These are phyloP conservation scores for Funneliformis mosseae DNA, from an alignment of 192 early-diverging fungal species.

Conservation along the genomic window DNA sequence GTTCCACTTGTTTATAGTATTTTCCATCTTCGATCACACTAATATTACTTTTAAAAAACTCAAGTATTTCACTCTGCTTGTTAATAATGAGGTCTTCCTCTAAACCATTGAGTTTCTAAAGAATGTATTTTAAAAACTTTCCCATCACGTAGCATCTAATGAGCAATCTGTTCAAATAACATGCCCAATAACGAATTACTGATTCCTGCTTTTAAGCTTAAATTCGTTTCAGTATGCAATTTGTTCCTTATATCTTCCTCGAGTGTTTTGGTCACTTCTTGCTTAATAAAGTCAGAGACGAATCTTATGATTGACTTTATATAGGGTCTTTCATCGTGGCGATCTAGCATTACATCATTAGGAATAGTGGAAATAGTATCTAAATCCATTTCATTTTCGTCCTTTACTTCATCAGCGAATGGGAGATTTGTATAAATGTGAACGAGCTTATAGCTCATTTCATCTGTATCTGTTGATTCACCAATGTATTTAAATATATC, in stretches of 20 bases:
- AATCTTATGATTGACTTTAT: constrained; percentile 20
- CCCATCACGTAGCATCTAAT: constrained; percentile 12
- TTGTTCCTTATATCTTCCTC: background rate
- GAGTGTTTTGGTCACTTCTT: background rate
- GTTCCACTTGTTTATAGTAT: constrained; percentile 5
- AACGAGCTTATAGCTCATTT: constrained; percentile 6
- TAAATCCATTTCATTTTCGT: too few species aligned
- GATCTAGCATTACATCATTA: background rate
- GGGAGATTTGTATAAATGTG: constrained; percentile 24
- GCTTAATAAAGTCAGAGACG: background rate
- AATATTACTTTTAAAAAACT: constrained; percentile 16
- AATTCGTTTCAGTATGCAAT: background rate
- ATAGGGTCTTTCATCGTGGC: background rate
- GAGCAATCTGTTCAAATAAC: constrained; percentile 23
- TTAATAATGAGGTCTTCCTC: background rate
- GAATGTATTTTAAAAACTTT: background rate
- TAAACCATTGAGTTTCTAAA: constrained; percentile 15
- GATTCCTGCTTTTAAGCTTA: background rate
- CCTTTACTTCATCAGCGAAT: background rate
- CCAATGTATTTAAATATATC: constrained; percentile 26
- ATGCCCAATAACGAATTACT: constrained; percentile 2
- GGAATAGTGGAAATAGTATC: too few species aligned
- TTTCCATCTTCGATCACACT: constrained; percentile 14
- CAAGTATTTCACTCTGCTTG: background rate
- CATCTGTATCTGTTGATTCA: constrained; percentile 1